Base-by-base conservation (phyloP, 192 early-diverging fungal genomes). In the Coemansia sp. region DNA sequence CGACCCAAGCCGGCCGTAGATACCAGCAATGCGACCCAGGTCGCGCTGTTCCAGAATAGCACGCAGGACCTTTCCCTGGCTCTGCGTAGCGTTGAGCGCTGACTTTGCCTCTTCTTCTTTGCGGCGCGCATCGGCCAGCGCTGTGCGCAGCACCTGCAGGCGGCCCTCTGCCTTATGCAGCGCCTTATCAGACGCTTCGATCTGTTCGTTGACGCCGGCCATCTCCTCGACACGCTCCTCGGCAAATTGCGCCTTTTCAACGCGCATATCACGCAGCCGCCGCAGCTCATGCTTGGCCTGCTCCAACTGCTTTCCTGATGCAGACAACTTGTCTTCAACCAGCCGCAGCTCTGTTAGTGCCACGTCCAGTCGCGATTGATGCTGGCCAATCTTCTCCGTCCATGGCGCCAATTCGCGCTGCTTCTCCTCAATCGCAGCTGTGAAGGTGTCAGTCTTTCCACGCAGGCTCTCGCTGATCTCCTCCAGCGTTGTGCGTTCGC, bases 1-100 rank as follows among this genome's bases (percentile, higher is more conserved):
- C 61, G 93, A 91, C n/a, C 97, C 97, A 19, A 99, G 82, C 7
- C 97, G 89, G 48, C 91, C 90, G 64, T 90, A 84, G 48, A 95
- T 90, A 6, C 93, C 93, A 9, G 69, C 71, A 59, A 95, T 92
- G 47, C 84, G 74, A 0, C 91, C 93, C 26, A 83, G 73, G 48
- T 91, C 85, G 51, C 85, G 84, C 77, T 92, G 85, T 11, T 85
- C 86, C 57, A 94, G 78, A 5, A 94, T 61, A 26, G 82, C 87
- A 16, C 72, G 82, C 2, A 93, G 78, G 2, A 94, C 86, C 17
- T 86, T 86, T 27, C 89, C 85, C 51, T 89, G 85, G 26, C 81
- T 85, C 65, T 91, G 86, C 16, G 86, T 77, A 14, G 85, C 78
- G 49, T 87, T 84, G 47, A 91, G 74, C 5, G 85, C 81, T 0